Percentiles rank a stretch among this genome's conserved stretches.
phyloP scores from a whole-genome alignment of 2,329 filamentous ascomycete genomes.

The Pseudocercospora eumusae region DNA sequence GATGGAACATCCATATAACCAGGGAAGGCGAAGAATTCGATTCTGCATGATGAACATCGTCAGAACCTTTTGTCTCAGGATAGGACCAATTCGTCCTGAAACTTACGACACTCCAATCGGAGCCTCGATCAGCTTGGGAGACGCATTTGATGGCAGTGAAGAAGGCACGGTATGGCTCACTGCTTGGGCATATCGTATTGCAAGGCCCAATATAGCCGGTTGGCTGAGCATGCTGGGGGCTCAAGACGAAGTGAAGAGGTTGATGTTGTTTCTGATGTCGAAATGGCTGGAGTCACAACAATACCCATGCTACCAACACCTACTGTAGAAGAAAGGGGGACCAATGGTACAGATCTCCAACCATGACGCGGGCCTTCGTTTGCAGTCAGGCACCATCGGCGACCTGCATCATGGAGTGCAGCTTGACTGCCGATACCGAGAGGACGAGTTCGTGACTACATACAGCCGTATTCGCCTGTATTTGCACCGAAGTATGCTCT shows the following conservation, averaged over 20 bases:
- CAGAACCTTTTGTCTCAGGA: background rate
- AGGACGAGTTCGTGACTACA: background rate
- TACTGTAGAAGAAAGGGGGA: too few species aligned
- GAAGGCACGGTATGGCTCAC: conserved; percentile 10
- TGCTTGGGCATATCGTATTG: background rate
- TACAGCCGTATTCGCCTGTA: background rate
- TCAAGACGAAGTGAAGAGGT: background rate
- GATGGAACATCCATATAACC: conserved; percentile 54
- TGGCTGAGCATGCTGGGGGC: background rate
- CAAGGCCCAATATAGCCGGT: background rate
- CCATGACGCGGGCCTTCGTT: background rate
- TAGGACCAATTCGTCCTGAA: background rate
- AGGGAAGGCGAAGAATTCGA: conserved; percentile 60
- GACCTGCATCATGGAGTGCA: background rate
- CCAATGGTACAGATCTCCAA: background rate
- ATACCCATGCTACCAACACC: too few species aligned
- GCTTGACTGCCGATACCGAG: background rate
- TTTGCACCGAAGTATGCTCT: background rate
- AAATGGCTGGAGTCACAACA: too few species aligned
- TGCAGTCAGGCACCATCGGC: conserved; percentile 2
- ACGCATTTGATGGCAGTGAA: conserved; percentile 5
- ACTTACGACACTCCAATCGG: conserved; percentile 13
- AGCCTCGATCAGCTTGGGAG: background rate
- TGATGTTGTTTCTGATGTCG: background rate
- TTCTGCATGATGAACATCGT: background rate